phyloP scores from a whole-genome alignment of 2,329 filamentous ascomycete genomes.

The Fusarium burgessii region DNA sequence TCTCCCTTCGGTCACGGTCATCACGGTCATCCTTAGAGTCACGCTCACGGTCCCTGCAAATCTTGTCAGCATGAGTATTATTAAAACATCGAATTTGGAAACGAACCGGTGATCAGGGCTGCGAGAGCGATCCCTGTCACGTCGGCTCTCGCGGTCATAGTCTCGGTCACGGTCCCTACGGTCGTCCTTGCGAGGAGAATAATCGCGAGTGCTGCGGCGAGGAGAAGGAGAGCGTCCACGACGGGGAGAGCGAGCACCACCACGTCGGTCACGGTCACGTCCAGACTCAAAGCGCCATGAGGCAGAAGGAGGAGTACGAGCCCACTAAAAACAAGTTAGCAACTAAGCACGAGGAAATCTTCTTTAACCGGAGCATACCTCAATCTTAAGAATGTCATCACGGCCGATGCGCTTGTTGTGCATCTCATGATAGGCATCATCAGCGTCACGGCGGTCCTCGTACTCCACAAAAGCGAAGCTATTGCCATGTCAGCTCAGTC shows the following conservation, averaged over 20 bases:
- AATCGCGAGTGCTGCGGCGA: constrained; percentile 80
- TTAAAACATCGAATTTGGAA: background rate
- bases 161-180: constrained; percentile 84
- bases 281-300: constrained; percentile 99
- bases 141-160: constrained; percentile 79
- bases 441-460: constrained; percentile 96
- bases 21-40: constrained; percentile 75
- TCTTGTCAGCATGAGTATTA: constrained; percentile 17
- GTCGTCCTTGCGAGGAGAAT: constrained; percentile 90
- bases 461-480: constrained; percentile 99
- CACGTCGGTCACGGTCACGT: constrained; percentile 75
- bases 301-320: constrained; percentile 95
- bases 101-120: constrained; percentile 73
- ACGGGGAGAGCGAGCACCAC: constrained; percentile 71
- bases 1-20: constrained; percentile 80
- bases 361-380: constrained; percentile 70
- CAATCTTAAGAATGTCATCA: constrained; percentile 96
- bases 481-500: constrained; percentile 21
- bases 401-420: constrained; percentile 98
- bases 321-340: constrained; percentile 75
- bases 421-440: constrained; percentile 99
- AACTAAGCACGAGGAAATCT: background rate
- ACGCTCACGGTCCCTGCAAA: constrained; percentile 63
- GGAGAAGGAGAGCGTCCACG: constrained; percentile 82
- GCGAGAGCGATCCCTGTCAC: constrained; percentile 81